phyloP scores from a whole-genome alignment of 2,329 filamentous ascomycete genomes.

The Cryphonectria japonica region DNA sequence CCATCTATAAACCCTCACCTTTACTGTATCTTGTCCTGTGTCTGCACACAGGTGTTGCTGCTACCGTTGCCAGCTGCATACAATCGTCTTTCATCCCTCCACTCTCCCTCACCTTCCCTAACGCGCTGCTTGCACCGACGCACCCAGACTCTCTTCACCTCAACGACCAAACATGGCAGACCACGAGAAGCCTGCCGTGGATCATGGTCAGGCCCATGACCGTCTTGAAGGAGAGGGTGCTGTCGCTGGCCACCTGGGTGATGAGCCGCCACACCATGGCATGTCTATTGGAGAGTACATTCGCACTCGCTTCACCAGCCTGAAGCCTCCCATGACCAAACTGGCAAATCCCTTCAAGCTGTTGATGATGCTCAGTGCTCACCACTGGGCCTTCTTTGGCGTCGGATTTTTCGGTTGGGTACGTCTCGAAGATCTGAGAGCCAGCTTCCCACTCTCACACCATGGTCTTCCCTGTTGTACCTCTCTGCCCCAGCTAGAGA shows the following conservation, averaged over 20 bases:
- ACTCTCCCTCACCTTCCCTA: not conserved
- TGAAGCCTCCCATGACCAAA: slow-evolving; percentile 61
- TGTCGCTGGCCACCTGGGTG: slow-evolving; percentile 25
- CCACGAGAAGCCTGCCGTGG: slow-evolving; percentile 25
- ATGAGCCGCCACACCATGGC: slow-evolving; percentile 50
- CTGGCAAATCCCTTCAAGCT: slow-evolving; percentile 57
- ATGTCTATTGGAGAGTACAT: slow-evolving; percentile 54
- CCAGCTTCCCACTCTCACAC: not conserved
- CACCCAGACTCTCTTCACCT: not conserved
- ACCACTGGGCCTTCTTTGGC: slow-evolving; percentile 60
- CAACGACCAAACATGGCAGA: slow-evolving; percentile 16
- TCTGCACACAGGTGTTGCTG: not conserved
- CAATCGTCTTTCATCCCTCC: no score
- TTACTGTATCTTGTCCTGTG: not conserved
- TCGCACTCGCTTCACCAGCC: slow-evolving; percentile 55
- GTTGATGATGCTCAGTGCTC: slow-evolving; percentile 51
- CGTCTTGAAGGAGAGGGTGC: not conserved
- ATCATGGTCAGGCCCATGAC: slow-evolving; percentile 12
- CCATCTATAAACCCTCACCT: not conserved
- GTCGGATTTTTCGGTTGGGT: slow-evolving; percentile 63
- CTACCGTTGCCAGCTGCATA: not conserved
- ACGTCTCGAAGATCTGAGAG: slow-evolving; percentile 31
- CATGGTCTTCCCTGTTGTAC: not conserved
- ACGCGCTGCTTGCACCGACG: not conserved
- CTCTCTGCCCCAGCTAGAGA: not conserved